Evolutionary conservation across 805 yeast genomes (phyloP).

Genomic region (Candida oleophila): DNA sequence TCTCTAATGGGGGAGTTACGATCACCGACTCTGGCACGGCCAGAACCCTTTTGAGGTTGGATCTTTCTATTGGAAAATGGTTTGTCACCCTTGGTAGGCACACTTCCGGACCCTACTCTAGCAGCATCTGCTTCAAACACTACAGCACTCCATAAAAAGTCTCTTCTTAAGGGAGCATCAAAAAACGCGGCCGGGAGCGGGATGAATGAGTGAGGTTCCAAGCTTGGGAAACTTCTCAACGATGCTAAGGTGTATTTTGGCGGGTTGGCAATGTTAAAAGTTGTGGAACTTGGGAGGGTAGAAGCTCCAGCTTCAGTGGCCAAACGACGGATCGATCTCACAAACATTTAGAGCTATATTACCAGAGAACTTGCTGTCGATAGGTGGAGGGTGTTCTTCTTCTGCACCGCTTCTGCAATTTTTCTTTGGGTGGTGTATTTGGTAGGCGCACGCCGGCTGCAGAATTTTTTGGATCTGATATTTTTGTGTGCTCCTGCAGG

Average conservation of each 20-base stretch:
- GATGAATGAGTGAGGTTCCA: conserved; percentile 76
- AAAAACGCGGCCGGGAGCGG: conserved; percentile 76
- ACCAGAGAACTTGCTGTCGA: too few species aligned
- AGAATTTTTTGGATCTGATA: neutral
- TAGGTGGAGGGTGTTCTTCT: too few species aligned
- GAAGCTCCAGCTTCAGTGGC: conserved; percentile 23
- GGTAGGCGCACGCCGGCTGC: neutral
- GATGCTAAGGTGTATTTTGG: conserved; percentile 76
- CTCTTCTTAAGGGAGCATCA: conserved; percentile 80
- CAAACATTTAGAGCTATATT: conserved; percentile 17
- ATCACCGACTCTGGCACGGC: conserved; percentile 95
- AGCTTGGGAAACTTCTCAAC: conserved; percentile 80
- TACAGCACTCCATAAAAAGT: conserved; percentile 90
- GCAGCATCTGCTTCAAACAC: conserved; percentile 85
- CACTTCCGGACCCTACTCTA: conserved; percentile 86
- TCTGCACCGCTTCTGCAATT: too few species aligned
- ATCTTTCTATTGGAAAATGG: conserved; percentile 83
- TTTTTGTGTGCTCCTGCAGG: neutral
- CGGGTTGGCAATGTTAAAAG: conserved; percentile 40
- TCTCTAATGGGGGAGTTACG: conserved; percentile 90
- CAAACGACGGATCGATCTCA: conserved; percentile 26
- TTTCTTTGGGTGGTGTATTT: neutral
- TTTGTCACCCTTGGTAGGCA: conserved; percentile 82
- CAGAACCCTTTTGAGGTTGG: conserved; percentile 89
- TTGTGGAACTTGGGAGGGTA: neutral